Base-by-base conservation (phyloP, 495 filamentous ascomycete genomes). In the Pseudoneurospora amorphoporcata region DNA sequence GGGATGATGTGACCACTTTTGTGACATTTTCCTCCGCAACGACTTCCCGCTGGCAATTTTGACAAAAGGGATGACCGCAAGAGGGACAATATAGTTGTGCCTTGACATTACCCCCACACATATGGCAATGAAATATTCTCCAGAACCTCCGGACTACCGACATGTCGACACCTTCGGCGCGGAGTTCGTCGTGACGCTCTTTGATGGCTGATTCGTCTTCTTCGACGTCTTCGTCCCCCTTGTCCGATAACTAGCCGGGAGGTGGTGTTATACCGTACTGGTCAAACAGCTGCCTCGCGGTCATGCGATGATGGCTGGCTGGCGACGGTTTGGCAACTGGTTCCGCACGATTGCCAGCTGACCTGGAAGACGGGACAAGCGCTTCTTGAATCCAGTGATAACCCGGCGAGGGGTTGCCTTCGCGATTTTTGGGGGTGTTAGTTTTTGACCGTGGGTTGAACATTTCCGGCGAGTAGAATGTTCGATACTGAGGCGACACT, bases 171-270 rank as follows among this genome's bases (percentile, higher is more conserved):
- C 68, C 37, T 39, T 39, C 19, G 14, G 53, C 14, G 10, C 35
- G 23, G 14, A 65, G 29, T 35, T 65, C 35, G 14, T 65, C 53
- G 53, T 72, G 75, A 70, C 73, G 71, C 74, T 75, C 73, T 65
- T 71, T 74, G 38, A 71, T 72, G 72, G 73, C 74, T 72, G 75
- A 78, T 68, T 76, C 75, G 76, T 78, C 79, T 14, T 72, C 53
- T 17, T 32, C 58, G 19, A 74, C 79, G 77, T 71, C 74, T 77
- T 69, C 78, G 17, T 75, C 74, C 40, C 80, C 81, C 37, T 77
- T 76, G 58, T 84, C 80, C 53, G 82, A 83, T 75, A 83, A 73
- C 83, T 79, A 83, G 75, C 81, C 79, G 39, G 80, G 72, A 73
- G 81, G 82, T 8, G 76, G 77, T 39, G 76, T 74, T 65, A 82